Base-by-base conservation (phyloP, 768 basidiomycete genomes). In the Xerocomellus amylosporus region DNA sequence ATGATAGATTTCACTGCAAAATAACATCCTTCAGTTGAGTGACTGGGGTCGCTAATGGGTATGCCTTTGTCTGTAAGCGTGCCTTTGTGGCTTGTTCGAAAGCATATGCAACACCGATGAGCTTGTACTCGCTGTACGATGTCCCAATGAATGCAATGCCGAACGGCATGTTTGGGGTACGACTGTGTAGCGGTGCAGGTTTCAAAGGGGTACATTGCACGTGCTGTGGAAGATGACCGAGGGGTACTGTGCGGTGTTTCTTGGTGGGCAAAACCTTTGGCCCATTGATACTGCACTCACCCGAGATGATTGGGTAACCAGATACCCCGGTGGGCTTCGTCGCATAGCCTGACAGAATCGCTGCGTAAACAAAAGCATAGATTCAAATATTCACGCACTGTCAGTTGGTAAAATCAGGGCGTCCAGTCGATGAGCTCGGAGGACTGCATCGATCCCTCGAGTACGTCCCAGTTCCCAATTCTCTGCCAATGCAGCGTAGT, bases 231-330 rank as follows among this genome's bases (percentile, higher is more conserved):
- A 79, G 79, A 64, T 84, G 85, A 2, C 83, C 84, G 2, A 86
- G 74, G 2, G 85, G 85, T 9, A 86, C 85, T 66, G 39, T 30
- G 17, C 4, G 9, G 13, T 19, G 17, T 13, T 52, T 54, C 45
- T 43, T 40, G 50, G 37, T 64, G 20, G 14, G 58, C 44, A 40
- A 34, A 30, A 33, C 9, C 4, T 42, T 38, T 13, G 24, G 38
- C n/a, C 4, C 36, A 17, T 42, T 28, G 28, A 37, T n/a, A 40
- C 12, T n/a, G 17, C 7, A 58, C 72, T 60, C 41, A 81, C 84
- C 84, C 22, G 85, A 85, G 36, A 86, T 73, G 49, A 86, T 82
- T 2, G 86, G 85, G 58, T 85, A 86, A 8, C 84, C 86, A 5
- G 82, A 81, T 51, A 86, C 78, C 4, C 84, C 85, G 69, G 69